Conservation (phyloP, 2,329 filamentous ascomycete genomes). For the Paecilomyces sp. region DNA sequence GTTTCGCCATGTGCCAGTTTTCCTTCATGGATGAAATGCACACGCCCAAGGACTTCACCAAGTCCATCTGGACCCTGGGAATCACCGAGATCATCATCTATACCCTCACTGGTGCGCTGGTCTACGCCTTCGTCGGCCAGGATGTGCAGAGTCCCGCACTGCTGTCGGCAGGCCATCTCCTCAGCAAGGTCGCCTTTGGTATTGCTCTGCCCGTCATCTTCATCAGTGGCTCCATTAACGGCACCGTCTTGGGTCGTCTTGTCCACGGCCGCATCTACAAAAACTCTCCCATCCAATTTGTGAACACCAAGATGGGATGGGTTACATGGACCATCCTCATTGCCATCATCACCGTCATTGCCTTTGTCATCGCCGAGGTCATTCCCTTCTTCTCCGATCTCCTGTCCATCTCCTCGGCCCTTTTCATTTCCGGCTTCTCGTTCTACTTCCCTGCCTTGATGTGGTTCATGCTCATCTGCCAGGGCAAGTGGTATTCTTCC, state of each 20-base stretch:
- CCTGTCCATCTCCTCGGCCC: slow-evolving; percentile 45
- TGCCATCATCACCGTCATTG: slow-evolving; percentile 60
- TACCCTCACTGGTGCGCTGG: slow-evolving; percentile 20
- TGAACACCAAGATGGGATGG: slow-evolving; percentile 29
- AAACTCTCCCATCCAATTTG: slow-evolving; percentile 26
- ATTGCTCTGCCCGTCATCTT: slow-evolving; percentile 29
- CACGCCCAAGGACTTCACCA: slow-evolving; percentile 22
- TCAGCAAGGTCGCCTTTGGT: slow-evolving; percentile 26
- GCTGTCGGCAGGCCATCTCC: slow-evolving; percentile 16
- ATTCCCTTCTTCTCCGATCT: slow-evolving; percentile 78
- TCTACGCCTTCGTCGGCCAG: slow-evolving; percentile 27
- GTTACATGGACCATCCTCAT: slow-evolving; percentile 23
- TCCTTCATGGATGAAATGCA: slow-evolving; percentile 30
- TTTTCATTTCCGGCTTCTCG: slow-evolving; percentile 84
- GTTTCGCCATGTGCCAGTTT: slow-evolving; percentile 36
- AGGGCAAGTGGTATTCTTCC: slow-evolving; percentile 17
- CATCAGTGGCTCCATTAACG: slow-evolving; percentile 31
- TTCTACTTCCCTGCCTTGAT: slow-evolving; percentile 57
- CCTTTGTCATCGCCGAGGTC: slow-evolving; percentile 76
- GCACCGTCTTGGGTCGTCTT: slow-evolving; percentile 24
- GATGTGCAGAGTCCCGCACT: slow-evolving; percentile 26
- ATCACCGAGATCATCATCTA: slow-evolving; percentile 26
- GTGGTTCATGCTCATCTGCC: slow-evolving; percentile 23
- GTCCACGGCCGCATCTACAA: slow-evolving; percentile 27
- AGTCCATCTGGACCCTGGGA: slow-evolving; percentile 34